Conservation (phyloP, 441 rosid genomes). For the Erodium moschatum region DNA sequence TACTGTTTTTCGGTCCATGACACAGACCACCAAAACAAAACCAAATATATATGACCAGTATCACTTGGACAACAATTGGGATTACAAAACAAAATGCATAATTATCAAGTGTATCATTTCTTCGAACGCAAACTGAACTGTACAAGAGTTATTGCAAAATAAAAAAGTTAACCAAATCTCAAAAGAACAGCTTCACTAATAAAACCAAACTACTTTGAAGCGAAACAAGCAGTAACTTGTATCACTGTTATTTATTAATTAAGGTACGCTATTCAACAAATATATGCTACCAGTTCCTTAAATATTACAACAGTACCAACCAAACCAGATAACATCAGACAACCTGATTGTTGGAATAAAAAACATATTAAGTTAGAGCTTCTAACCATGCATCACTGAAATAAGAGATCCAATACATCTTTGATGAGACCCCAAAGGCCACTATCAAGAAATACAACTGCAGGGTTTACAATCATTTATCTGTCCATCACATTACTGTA, state of each 20-base stretch:
- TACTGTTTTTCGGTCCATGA: neutral
- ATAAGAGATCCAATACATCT: neutral
- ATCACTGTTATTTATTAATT: neutral
- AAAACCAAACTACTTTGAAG: neutral
- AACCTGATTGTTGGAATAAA: neutral
- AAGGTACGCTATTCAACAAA: neutral
- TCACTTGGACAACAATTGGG: neutral
- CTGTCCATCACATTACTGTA: neutral
- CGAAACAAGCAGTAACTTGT: neutral
- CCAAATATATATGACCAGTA: neutral
- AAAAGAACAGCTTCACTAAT: neutral
- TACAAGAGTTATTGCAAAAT: neutral
- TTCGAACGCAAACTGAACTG: neutral
- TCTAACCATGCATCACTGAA: neutral
- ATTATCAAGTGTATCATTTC: neutral
- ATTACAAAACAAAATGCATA: neutral
- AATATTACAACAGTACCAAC: neutral
- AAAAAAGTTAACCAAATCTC: neutral
- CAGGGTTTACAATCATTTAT: neutral
- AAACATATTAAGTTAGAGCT: neutral
- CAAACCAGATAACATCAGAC: neutral
- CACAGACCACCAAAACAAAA: neutral
- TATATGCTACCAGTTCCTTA: neutral
- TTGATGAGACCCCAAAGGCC: neutral
- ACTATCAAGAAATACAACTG: constrained; percentile 5